Percentiles rank a stretch among this genome's conserved stretches.
These are phyloP conservation scores for Podospora comata DNA, from an alignment of 495 filamentous ascomycete genomes.

Conservation along the genomic window DNA sequence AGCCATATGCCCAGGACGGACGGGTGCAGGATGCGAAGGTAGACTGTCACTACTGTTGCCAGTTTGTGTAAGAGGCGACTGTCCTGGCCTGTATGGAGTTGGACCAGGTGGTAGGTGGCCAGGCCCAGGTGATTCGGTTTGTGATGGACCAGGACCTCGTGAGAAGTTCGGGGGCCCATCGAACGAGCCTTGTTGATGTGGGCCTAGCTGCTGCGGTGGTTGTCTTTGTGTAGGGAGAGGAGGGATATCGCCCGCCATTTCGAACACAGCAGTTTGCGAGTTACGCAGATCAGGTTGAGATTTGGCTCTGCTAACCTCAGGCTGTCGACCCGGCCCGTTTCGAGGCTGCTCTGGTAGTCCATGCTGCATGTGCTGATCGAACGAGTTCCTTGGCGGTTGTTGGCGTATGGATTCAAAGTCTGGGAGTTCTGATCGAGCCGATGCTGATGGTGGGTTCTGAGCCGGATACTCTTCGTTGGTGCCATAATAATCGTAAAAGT, in stretches of 20 bases:
- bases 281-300: conserved; percentile 67
- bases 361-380: conserved; percentile 44
- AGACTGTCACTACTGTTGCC: conserved; percentile 54
- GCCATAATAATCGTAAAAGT: conserved; percentile 59
- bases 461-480: conserved; percentile 28
- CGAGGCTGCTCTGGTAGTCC: conserved; percentile 36
- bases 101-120: conserved; percentile 35
- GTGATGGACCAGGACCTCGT: not conserved
- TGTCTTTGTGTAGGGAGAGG: conserved; percentile 45
- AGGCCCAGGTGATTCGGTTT: not conserved
- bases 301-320: conserved; percentile 52
- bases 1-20: conserved; percentile 70
- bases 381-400: conserved; percentile 45
- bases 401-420: conserved; percentile 67
- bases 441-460: conserved; percentile 31
- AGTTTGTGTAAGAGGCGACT: conserved; percentile 26
- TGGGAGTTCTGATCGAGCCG: conserved; percentile 58
- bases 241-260: conserved; percentile 62
- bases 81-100: conserved; percentile 30
- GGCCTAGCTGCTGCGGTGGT: conserved; percentile 30
- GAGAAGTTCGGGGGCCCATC: conserved; percentile 25
- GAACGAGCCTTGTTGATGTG: conserved; percentile 26
- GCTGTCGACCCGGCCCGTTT: conserved; percentile 41
- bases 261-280: conserved; percentile 63
- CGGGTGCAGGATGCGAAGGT: conserved; percentile 74